Evolutionary conservation across 164 flowering plant species (phyloP).

Genomic region (Kingdonia uniflora): DNA sequence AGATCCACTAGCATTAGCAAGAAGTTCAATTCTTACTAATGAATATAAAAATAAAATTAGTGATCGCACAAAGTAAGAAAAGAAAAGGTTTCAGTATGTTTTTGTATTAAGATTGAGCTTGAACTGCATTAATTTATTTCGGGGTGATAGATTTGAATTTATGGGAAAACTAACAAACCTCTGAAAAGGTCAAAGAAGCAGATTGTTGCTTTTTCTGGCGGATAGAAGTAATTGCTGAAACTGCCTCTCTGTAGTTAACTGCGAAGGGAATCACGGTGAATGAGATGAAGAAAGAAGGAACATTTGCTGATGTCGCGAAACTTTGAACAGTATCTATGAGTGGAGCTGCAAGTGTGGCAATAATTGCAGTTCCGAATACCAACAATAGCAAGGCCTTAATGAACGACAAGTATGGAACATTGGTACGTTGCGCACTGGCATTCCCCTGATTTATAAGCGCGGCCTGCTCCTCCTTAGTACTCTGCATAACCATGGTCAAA

Average conservation of each 20-base stretch:
- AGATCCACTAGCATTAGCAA: too few relatives aligned
- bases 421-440: neutral
- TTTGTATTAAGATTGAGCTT: too few relatives aligned
- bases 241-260: conserved; percentile 21
- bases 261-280: conserved; percentile 25
- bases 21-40: too few relatives aligned
- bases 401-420: neutral
- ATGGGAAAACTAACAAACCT: conserved; percentile 17
- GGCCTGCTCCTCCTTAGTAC: neutral
- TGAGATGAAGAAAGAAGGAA: conserved; percentile 22
- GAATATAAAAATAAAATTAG: too few relatives aligned
- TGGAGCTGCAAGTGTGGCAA: conserved; percentile 25
- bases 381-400: conserved; percentile 8
- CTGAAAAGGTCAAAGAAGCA: conserved; percentile 29
- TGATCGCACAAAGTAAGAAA: too few relatives aligned
- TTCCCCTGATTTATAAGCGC: neutral
- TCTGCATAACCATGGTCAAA: neutral
- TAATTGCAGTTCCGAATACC: conserved; percentile 15
- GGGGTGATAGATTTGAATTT: neutral
- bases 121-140: too few relatives aligned
- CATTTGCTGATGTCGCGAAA: conserved; percentile 20
- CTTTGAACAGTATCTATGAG: conserved; percentile 18
- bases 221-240: conserved; percentile 15
- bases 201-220: conserved; percentile 16
- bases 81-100: too few relatives aligned